Conservation (phyloP, 148 eudicot species). For the Simmondsia chinensis region DNA sequence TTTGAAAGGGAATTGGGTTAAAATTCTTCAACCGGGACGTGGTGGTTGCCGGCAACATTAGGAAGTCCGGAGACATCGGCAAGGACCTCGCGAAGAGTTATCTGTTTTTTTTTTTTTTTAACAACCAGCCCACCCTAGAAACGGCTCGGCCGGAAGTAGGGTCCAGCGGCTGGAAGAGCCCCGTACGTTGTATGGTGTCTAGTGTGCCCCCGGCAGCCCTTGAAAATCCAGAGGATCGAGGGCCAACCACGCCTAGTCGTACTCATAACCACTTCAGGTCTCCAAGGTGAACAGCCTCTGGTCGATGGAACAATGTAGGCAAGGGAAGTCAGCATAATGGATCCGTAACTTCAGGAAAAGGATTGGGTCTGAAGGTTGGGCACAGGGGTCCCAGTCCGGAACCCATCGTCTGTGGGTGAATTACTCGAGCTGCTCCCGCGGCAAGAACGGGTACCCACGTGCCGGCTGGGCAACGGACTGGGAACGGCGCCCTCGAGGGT, state of each 20-base stretch:
- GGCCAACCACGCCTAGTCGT: conserved; percentile 7
- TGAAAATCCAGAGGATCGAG: conserved; percentile 6
- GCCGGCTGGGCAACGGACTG: conserved; percentile 27
- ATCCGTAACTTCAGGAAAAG: conserved; percentile 12
- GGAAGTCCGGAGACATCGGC: conserved; percentile 4
- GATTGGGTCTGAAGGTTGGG: conserved; percentile 9
- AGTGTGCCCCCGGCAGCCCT: conserved; percentile 8
- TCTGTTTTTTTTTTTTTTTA: conserved; percentile 9
- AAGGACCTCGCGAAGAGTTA: conserved; percentile 9
- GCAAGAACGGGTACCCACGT: conserved; percentile 23
- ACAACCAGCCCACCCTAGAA: no score
- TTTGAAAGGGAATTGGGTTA: no score
- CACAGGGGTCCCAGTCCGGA: conserved; percentile 11
- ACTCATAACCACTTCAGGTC: conserved; percentile 12
- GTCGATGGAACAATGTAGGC: no score
- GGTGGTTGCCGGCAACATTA: neutral
- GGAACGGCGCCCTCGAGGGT: conserved; percentile 15
- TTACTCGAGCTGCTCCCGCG: conserved; percentile 12
- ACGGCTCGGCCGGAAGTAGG: no score
- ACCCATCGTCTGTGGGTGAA: conserved; percentile 10
- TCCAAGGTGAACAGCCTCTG: no score
- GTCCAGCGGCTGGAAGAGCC: no score
- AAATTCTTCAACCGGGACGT: no score
- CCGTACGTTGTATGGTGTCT: neutral
- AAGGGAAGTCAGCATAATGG: no score